A percentile compares a stretch with the other conserved stretches of the same genome.
These are phyloP conservation scores for Avena sativa DNA, from an alignment of 176 grass and related monocot genomes.

Conservation along the genomic window DNA sequence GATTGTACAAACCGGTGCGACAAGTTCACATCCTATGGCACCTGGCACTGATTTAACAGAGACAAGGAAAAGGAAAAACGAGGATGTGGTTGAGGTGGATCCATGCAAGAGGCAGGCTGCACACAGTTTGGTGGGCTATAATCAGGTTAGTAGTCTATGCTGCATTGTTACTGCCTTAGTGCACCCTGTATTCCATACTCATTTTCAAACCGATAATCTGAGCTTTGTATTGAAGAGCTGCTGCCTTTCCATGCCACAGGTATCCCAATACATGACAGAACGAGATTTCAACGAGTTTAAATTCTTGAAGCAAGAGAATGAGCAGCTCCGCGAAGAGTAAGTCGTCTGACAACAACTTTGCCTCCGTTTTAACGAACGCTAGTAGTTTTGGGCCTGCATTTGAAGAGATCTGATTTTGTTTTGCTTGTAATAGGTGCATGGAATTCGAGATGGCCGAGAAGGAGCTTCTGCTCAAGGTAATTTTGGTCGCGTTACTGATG, in stretches of 20 bases:
- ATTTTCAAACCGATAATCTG: not conserved
- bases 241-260: conserved; percentile 26
- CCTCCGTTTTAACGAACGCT: not conserved
- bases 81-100: not conserved
- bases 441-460: conserved; percentile 28
- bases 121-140: not conserved
- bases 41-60: not conserved
- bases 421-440: conserved; percentile 33
- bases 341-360: not conserved
- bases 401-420: not conserved
- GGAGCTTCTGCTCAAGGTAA: conserved; percentile 51
- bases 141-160: conserved; percentile 36
- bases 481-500: not conserved
- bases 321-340: conserved; percentile 49
- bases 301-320: conserved; percentile 48
- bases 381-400: not conserved
- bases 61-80: conserved; percentile 38
- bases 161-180: not conserved
- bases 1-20: not conserved
- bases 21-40: not conserved
- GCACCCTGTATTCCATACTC: not conserved
- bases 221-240: not conserved
- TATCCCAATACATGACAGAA: conserved; percentile 26
- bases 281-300: conserved; percentile 9
- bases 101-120: conserved; percentile 2